Conservation (phyloP, 257 asterid species). For the Forsythia suspensa region DNA sequence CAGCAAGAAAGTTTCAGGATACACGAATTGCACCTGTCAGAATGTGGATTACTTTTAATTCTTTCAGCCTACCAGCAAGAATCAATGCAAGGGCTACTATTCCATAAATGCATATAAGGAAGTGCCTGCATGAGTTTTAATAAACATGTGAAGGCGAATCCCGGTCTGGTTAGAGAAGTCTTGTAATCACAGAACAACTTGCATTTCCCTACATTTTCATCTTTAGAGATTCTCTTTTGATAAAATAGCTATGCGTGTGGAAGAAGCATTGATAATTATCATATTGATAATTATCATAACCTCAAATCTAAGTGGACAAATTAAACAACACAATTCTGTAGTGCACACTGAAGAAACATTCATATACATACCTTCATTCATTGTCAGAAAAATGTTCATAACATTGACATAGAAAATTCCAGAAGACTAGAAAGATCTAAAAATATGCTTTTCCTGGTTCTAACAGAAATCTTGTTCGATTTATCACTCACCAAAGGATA, state of each 20-base stretch:
- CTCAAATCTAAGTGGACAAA: neutral
- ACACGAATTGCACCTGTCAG: slow-evolving; percentile 67
- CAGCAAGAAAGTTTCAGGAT: slow-evolving; percentile 17
- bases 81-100: slow-evolving; percentile 64
- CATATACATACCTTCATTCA: slow-evolving; percentile 2
- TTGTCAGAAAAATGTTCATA: neutral
- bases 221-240: slow-evolving; percentile 7
- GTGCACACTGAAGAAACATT: neutral
- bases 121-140: slow-evolving; percentile 73
- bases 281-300: no score
- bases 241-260: neutral
- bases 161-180: neutral
- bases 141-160: slow-evolving; percentile 20
- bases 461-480: neutral
- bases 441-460: slow-evolving; percentile 13
- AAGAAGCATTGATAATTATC: neutral
- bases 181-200: neutral
- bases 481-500: slow-evolving; percentile 80
- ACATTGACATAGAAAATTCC: slow-evolving; percentile 5
- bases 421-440: slow-evolving; percentile 5
- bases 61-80: slow-evolving; percentile 90
- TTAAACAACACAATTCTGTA: slow-evolving; percentile 11
- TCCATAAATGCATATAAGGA: slow-evolving; percentile 82
- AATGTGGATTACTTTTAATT: slow-evolving; percentile 60
- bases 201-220: slow-evolving; percentile 17